Percentiles rank a stretch among this genome's conserved stretches.
Conservation (phyloP, 345 rosid genomes). For the Pistacia atlantica region DNA sequence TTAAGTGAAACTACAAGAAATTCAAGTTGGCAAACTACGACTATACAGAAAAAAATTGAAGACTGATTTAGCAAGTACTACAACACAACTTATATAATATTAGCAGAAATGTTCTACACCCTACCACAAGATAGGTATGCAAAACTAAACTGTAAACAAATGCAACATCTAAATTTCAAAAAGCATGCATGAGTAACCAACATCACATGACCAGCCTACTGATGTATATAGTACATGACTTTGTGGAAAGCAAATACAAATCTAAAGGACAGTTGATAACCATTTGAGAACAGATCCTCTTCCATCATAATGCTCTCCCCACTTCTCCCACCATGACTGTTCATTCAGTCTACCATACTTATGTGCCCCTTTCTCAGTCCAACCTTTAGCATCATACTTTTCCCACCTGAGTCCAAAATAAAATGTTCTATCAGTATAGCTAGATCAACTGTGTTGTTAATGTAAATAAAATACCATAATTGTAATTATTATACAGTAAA, state of each 20-base stretch:
- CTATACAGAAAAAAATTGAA: background rate
- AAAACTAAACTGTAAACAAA: background rate
- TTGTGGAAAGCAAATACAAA: background rate
- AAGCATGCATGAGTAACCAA: background rate
- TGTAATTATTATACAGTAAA: constrained; percentile 14
- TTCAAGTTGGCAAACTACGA: background rate
- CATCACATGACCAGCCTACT: background rate
- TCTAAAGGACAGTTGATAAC: constrained; percentile 35
- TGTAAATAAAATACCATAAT: background rate
- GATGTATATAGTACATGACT: background rate
- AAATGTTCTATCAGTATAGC: background rate
- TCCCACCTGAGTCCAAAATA: constrained; percentile 80
- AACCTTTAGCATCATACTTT: constrained; percentile 97
- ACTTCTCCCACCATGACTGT: constrained; percentile 99
- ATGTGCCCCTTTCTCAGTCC: constrained; percentile 99
- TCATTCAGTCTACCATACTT: constrained; percentile 95
- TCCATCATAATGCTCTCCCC: constrained; percentile 99
- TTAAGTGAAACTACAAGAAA: constrained; percentile 14
- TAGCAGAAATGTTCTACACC: background rate
- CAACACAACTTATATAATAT: background rate
- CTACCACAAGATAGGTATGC: background rate
- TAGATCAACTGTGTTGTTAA: constrained; percentile 1
- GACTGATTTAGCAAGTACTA: background rate
- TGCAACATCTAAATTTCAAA: background rate
- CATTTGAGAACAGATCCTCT: constrained; percentile 98